Evolutionary conservation across 805 yeast genomes (phyloP), one percentile per base, ranked within the genome.

Genomic region (Kuraishia piskuri): DNA sequence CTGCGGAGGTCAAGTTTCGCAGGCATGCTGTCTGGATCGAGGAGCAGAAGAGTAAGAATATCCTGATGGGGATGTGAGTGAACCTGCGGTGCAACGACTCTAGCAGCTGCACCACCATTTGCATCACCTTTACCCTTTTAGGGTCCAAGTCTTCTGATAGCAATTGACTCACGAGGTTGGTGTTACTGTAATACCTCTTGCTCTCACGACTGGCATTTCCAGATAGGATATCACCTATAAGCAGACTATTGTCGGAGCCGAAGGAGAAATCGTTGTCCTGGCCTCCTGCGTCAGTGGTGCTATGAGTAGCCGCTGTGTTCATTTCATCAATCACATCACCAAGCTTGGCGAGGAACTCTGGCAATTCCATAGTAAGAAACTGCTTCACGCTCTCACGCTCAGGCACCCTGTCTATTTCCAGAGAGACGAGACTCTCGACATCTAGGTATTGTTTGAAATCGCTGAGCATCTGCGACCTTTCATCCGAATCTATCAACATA

Each of bases 1-100:
- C 49, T 10, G 48, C 36, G 5, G 40, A 50, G 5, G 52, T 50
- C 31, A 50, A 31, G 25, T 50, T 44, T 10, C 52, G 24, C 21
- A 50, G 23, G 23, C 31, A 45, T 19, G 52, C 36, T 9, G 52
- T 50, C 7, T n/a, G 52, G 21, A 44, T 37, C n/a, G 48, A 50
- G 6, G 52, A 50, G 14, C 37, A 20, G 19, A 25, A 48, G 9
- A 48, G 44, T 19, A 48, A 22, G 44, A 48, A 48, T 14, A 48
- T 17, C 44, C 44, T 25, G 20, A 26, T 26, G n/a, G 44, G 22
- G 9, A 26, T 14, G 14, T 48, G 22, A 5, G 44, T 20, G 22
- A 48, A 48, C 21, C 22, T 25, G 22, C 22, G 37, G 19, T 48
- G 50, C 25, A 47, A 23, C 8, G 23, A 20, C 9, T n/a, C 49